Evolutionary conservation across 1,284 basidiomycete genomes (phyloP).

Genomic region (Ustilago trichophora): DNA sequence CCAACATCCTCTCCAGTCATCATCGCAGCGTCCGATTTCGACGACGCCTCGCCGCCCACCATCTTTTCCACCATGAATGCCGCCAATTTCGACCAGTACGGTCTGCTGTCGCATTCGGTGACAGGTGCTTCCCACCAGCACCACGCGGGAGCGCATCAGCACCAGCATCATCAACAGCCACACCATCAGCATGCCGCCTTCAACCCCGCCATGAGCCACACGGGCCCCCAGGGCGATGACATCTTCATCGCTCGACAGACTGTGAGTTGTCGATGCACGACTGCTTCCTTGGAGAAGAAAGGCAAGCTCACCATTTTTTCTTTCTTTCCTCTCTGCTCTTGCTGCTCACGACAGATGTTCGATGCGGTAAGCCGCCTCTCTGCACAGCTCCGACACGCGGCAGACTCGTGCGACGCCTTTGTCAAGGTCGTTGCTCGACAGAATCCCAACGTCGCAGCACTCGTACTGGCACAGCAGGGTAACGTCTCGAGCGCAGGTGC

Average conservation of each 20-base stretch:
- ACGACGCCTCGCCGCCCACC: constrained; percentile 36
- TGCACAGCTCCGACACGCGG: constrained; percentile 48
- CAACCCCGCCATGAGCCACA: constrained; percentile 42
- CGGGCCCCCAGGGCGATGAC: constrained; percentile 41
- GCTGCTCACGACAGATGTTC: constrained; percentile 42
- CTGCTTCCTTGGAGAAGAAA: no score
- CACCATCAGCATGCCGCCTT: constrained; percentile 43
- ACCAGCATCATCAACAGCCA: constrained; percentile 37
- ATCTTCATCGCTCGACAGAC: constrained; percentile 48
- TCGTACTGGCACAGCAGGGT: constrained; percentile 47
- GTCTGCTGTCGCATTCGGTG: constrained; percentile 45
- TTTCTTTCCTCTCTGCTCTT: no score
- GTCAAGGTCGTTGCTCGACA: constrained; percentile 49
- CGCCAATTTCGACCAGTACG: constrained; percentile 49
- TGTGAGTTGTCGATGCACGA: no score
- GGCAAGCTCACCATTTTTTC: no score
- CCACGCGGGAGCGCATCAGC: constrained; percentile 43
- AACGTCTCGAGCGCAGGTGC: constrained; percentile 31
- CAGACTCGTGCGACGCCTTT: constrained; percentile 51
- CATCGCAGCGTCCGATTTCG: constrained; percentile 42
- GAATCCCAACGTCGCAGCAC: constrained; percentile 51
- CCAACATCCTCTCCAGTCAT: constrained; percentile 16
- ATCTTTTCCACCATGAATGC: constrained; percentile 50
- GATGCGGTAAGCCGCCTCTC: constrained; percentile 51
- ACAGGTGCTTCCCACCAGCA: constrained; percentile 43